A percentile compares a stretch with the other conserved stretches of the same genome.
Conservation (phyloP, 2,329 filamentous ascomycete genomes). For the Colletotrichum sp. region DNA sequence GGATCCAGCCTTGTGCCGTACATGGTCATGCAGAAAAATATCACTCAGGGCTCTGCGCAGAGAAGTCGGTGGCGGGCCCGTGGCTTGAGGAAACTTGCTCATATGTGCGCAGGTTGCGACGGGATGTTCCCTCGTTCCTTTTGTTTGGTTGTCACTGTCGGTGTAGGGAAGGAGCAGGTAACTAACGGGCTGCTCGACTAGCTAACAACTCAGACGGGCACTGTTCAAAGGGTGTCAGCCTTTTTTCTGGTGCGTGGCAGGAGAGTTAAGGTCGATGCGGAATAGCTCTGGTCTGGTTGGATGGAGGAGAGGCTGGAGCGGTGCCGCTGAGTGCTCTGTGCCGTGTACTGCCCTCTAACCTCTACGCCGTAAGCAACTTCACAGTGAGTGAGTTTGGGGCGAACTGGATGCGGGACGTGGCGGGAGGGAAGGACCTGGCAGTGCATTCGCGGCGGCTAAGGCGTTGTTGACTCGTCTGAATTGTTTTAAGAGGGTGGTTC, state of each 20-base stretch:
- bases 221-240: background rate
- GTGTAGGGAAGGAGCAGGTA: constrained; percentile 7
- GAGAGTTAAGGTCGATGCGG: background rate
- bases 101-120: constrained; percentile 41
- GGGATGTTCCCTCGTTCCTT: constrained; percentile 14
- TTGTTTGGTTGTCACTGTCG: background rate
- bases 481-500: background rate
- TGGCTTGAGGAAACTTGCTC: constrained; percentile 39
- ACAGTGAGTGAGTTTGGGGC: background rate
- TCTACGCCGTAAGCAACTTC: background rate
- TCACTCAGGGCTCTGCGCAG: background rate
- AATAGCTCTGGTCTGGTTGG: background rate
- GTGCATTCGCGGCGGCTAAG: background rate
- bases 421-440: background rate
- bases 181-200: background rate
- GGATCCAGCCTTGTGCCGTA: background rate
- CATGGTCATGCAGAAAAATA: background rate
- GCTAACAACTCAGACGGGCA: background rate
- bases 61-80: constrained; percentile 11
- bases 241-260: background rate
- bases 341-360: background rate
- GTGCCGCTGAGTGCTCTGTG: background rate
- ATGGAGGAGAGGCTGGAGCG: background rate
- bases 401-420: background rate
- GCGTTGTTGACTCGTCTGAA: constrained; percentile 18